Base-by-base conservation (phyloP, 345 rosid species). In the Physaria fendleri region DNA sequence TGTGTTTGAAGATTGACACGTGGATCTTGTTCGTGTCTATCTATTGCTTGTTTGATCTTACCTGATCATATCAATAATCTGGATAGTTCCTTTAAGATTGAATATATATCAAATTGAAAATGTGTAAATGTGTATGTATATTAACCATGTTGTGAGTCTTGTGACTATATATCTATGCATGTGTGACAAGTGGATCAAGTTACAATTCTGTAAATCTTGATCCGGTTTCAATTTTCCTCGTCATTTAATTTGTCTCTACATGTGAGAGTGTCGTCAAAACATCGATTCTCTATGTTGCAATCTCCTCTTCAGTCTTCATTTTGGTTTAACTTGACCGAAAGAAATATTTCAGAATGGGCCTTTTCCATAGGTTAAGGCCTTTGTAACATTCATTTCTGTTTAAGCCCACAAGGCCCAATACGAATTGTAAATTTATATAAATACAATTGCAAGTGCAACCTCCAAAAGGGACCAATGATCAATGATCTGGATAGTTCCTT, bases 1-100 rank as follows among this genome's bases (percentile, higher is more conserved):
- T 10, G 41, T 64, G 71, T 32, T 16, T 34, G 41, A 64, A 64
- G 54, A 45, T 64, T 9, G 48, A 60, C 71, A 71, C 75, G 75
- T 64, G 64, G 70, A 46, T 57, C 32, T 28, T 59, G 49, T 45
- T 69, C 67, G 68, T 62, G 67, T 69, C 62, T 45, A 69, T 61
- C 62, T 23, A 61, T 35, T 52, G 12, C 62, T 60, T 52, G 12
- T 56, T 60, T 32, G 47, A 43, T 58, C 71, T 66, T 66, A 66
- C 65, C 58, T 40, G 58, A 57, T 68, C 34, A 11, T 42, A n/a
- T 68, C 66, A 27, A 24, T n/a, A 27, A 24, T 50, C 48, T 68
- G 32, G 44, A 59, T 33, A 43, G 29, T 42, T 68, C 48, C 68
- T 58, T 48, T 30, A 50, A 17, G 56, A 30, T 32, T 20, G 11